Evolutionary conservation across 176 grass and related monocot genomes (phyloP).

Genomic region (Neostapfia colusana): DNA sequence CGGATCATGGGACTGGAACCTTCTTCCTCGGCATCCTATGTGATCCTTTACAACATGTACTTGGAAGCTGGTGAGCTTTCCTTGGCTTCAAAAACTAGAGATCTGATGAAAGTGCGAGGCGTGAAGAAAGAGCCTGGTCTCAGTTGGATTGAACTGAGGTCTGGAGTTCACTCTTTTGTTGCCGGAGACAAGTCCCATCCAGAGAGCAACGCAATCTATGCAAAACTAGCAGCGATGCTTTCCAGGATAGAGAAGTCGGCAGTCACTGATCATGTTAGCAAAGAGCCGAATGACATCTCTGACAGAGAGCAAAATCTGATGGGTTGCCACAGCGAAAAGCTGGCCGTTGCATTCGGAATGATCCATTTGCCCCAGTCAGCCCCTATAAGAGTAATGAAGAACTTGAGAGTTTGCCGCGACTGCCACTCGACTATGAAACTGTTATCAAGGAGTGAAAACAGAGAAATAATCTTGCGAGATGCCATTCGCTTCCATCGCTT

Average conservation of each 20-base stretch:
- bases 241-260: conserved; percentile 48
- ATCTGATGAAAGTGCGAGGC: conserved; percentile 71
- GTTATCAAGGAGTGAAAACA: conserved; percentile 52
- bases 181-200: conserved; percentile 58
- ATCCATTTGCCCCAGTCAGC: conserved; percentile 52
- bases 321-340: conserved; percentile 65
- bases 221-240: conserved; percentile 56
- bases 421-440: conserved; percentile 65
- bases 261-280: neutral
- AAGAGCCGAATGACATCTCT: conserved; percentile 23
- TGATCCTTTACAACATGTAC: conserved; percentile 66
- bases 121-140: conserved; percentile 79
- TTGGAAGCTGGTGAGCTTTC: conserved; percentile 55
- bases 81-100: conserved; percentile 51
- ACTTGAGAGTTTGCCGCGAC: conserved; percentile 62
- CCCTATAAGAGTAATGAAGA: conserved; percentile 70
- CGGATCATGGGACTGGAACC: conserved; percentile 64
- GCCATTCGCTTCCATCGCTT: conserved; percentile 47
- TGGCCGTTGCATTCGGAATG: conserved; percentile 64
- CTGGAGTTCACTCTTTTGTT: conserved; percentile 66
- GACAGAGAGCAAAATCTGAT: conserved; percentile 26
- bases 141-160: conserved; percentile 65
- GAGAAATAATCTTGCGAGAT: conserved; percentile 52
- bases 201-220: conserved; percentile 52
- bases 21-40: conserved; percentile 57